Evolutionary conservation across 192 early-diverging fungal genomes (phyloP), one percentile per base, ranked within the genome.

Genomic region (Coemansia sp.): DNA sequence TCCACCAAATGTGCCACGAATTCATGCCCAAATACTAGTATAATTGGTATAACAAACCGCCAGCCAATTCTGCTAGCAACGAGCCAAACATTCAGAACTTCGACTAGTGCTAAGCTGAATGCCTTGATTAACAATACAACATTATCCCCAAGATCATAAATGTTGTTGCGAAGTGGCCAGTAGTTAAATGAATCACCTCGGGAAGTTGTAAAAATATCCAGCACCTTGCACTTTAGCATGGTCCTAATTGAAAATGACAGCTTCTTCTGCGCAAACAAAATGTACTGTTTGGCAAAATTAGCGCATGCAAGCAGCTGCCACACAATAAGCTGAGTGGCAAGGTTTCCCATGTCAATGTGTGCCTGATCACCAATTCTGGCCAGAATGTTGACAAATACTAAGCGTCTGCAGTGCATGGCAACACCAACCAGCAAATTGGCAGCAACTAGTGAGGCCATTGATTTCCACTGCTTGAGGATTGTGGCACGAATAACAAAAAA

Each of bases 21-120:
- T 49, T 63, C 15, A 22, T 65, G 62, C 1, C 11, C 58, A 25
- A 65, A 47, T 7, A 63, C 49, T 5, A 69, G 52, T 4, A 48
- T 9, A n/a, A 69, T 58, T 1, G 73, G 73, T 29, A 75, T 65
- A 15, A 75, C 4, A n/a, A 66, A 63, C 8, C 59, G 59, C 73
- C 63, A 75, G 1, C 73, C 73, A 22, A 75, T 51, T n/a, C 54
- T 57, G 23, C 59, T 65, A 23, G 67, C 62, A 3, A 69, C 60
- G 1, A 75, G 38, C 67, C 73, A 75, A 5, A 41, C 32, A 27
- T 58, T 62, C 11, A 75, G 19, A 0, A 58, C 2, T 37, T 75
- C 54, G 2, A 14, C 54, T 3, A 45, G 41, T n/a, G 41, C 41
- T 15, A 45, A 3, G 3, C 41, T n/a, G 11, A n/a, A 12, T 15